A percentile compares a stretch with the other conserved stretches of the same genome.
Evolutionary conservation across 371 early-diverging fungal genomes (phyloP).

Genomic region (Smittium mucronatum): DNA sequence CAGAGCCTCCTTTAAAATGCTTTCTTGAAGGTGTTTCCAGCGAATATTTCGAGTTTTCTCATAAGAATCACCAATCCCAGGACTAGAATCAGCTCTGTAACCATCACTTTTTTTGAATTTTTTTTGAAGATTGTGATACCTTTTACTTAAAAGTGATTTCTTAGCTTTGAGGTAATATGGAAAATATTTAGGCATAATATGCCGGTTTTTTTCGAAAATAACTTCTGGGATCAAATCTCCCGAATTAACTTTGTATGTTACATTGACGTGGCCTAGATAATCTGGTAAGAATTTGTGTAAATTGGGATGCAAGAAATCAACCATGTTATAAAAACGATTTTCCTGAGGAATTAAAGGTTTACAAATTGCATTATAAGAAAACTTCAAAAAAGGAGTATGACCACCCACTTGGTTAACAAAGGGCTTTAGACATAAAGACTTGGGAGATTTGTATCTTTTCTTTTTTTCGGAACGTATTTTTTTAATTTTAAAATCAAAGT

Average conservation of each 20-base stretch:
- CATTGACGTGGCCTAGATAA: conserved; percentile 86
- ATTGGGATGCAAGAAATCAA: conserved; percentile 63
- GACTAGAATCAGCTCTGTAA: conserved; percentile 9
- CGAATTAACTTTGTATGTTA: conserved; percentile 49
- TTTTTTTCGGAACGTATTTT: not conserved
- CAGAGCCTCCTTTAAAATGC: conserved; percentile 60
- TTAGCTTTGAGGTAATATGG: conserved; percentile 9
- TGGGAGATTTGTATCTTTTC: conserved; percentile 17
- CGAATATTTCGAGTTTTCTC: conserved; percentile 23
- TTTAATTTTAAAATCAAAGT: not conserved
- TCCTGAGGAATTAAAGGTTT: conserved; percentile 75
- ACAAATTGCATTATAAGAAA: conserved; percentile 73
- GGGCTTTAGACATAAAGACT: conserved; percentile 43
- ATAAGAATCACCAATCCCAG: not conserved
- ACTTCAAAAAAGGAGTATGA: conserved; percentile 68
- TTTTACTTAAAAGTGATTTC: not conserved
- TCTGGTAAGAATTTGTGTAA: conserved; percentile 74
- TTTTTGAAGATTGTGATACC: not conserved
- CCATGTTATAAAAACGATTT: conserved; percentile 73
- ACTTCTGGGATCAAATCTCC: conserved; percentile 37
- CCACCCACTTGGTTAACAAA: conserved; percentile 70
- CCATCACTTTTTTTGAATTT: not conserved
- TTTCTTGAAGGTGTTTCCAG: conserved; percentile 43
- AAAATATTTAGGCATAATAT: conserved; percentile 56
- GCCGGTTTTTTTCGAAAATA: conserved; percentile 63